Conservation (phyloP, 2,329 filamentous ascomycete species). For the Ophiocordyceps robertsii region DNA sequence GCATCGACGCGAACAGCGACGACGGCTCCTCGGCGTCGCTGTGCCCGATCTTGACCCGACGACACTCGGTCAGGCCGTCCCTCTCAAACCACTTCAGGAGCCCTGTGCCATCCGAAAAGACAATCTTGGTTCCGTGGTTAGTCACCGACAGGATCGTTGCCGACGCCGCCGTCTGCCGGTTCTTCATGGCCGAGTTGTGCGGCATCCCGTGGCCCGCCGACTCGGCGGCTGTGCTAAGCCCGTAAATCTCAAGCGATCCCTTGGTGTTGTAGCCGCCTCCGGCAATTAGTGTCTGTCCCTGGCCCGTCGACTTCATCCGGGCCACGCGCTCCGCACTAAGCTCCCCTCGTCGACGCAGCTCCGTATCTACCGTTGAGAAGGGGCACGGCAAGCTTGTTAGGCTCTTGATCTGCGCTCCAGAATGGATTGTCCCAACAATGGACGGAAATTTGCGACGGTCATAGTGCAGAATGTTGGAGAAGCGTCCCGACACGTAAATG, state of each 20-base stretch:
- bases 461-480: conserved; percentile 79
- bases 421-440: conserved; percentile 67
- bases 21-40: conserved; percentile 31
- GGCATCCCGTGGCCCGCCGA: conserved; percentile 12
- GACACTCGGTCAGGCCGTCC: conserved; percentile 55
- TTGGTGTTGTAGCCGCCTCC: conserved; percentile 87
- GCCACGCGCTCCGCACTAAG: conserved; percentile 40
- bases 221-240: conserved; percentile 27
- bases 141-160: conserved; percentile 73
- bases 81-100: conserved; percentile 84
- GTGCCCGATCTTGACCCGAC: conserved; percentile 40
- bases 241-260: conserved; percentile 81
- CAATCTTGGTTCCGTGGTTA: conserved; percentile 69
- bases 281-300: conserved; percentile 58
- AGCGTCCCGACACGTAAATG: conserved; percentile 80
- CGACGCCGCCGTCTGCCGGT: conserved; percentile 69
- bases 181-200: conserved; percentile 47
- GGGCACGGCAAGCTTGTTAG: conserved; percentile 57
- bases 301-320: conserved; percentile 35
- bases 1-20: conserved; percentile 38
- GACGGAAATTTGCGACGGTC: conserved; percentile 75
- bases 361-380: conserved; percentile 48
- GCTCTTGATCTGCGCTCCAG: conserved; percentile 65
- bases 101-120: conserved; percentile 73
- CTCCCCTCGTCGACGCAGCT: conserved; percentile 40